Evolutionary conservation across 306 rosid species (phyloP), one percentile per base, ranked within the genome.

Genomic region (Quercus parvula): DNA sequence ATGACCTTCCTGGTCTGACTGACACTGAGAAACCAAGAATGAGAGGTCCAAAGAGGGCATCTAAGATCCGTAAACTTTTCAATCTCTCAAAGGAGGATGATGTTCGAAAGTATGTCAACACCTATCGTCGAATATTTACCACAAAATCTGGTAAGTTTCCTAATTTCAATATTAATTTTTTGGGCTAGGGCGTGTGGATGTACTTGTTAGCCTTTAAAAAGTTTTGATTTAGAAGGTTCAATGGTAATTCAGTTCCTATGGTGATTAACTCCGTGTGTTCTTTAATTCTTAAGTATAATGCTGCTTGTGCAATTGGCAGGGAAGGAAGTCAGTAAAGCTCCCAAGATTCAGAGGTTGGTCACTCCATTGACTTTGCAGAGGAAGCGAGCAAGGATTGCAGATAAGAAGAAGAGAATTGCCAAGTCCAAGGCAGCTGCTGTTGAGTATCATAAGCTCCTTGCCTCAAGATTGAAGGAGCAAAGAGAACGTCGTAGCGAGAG

Each of bases 21-120:
- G 92, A 88, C 80, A 84, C 84, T 3, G 92, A 88, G 87, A 88
- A 88, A 24, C 92, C 92, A 1, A 81, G 92, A 63, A 88, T 88
- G 92, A 86, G 92, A 79, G 92, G 92, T 74, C 92, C 92, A 6
- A 88, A 88, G 87, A 88, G 92, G 82, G 92, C 92, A 25, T 88
- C 92, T 8, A 88, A 88, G 87, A 88, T 88, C 67, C 85, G 92
- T 10, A 88, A 88, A 31, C 89, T 88, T 57, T 88, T 88, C 80
- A 86, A 86, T 38, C 92, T 88, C 22, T 88, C 92, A 0, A 88
- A 88, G 88, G 92, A 82, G 51, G 92, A 88, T 77, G 92, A 88
- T 82, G 92, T 88, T 27, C 83, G 92, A 10, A 88, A 88, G 82
- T 88, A 88, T 71, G 92, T 88, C 4, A 88, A 88, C 83, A 88